Evolutionary conservation across 768 basidiomycete genomes (phyloP).

Genomic region (Psilocybe cyanescens): DNA sequence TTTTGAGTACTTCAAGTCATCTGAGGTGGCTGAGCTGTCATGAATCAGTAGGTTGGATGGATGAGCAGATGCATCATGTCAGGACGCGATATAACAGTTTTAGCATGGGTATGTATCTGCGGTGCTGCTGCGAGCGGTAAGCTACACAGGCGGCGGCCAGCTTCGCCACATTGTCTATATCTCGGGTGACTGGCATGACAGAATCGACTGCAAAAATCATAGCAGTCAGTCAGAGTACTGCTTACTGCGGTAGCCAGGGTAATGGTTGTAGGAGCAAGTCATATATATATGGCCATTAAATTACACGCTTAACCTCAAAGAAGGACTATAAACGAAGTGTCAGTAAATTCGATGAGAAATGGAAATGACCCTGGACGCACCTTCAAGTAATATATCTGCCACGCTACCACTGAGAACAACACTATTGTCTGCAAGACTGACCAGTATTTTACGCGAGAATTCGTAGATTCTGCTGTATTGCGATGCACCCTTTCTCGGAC

Average conservation of each 20-base stretch:
- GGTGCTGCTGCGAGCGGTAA: no score
- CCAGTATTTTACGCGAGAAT: constrained; percentile 99
- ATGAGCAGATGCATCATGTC: not conserved
- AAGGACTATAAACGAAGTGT: constrained; percentile 33
- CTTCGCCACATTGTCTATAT: no score
- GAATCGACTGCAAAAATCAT: not conserved
- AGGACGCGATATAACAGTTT: no score
- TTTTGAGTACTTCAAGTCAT: no score
- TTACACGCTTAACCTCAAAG: constrained; percentile 35
- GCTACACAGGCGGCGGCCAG: no score
- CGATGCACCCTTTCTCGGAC: constrained; percentile 91
- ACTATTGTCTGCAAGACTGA: constrained; percentile 89
- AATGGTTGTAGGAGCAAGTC: not conserved
- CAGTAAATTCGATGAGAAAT: constrained; percentile 76
- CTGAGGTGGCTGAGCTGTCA: no score
- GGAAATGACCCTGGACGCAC: constrained; percentile 50
- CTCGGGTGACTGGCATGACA: no score
- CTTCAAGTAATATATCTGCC: constrained; percentile 98
- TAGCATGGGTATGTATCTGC: no score
- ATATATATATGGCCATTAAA: constrained; percentile 23
- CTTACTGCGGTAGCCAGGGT: not conserved
- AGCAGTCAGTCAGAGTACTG: not conserved
- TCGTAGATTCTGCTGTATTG: constrained; percentile 93
- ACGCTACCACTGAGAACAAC: constrained; percentile 87
- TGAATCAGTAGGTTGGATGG: no score